A percentile compares a stretch with the other conserved stretches of the same genome.
Conservation (phyloP, 306 rosid genomes). For the Aeschynomene evenia region DNA sequence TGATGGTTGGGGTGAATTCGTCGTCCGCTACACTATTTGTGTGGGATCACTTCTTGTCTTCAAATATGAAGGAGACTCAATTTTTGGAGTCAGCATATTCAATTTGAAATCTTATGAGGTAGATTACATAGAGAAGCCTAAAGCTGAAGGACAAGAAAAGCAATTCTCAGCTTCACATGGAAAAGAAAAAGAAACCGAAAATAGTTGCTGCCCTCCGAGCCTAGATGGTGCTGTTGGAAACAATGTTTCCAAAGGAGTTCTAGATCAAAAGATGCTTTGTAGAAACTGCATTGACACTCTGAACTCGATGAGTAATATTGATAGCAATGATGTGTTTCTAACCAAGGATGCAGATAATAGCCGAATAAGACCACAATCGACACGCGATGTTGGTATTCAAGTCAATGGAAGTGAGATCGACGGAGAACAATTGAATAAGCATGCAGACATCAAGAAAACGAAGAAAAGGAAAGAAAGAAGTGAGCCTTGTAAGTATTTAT, state of each 20-base stretch:
- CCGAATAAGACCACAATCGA: not conserved
- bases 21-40: constrained; percentile 1
- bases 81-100: constrained; percentile 2
- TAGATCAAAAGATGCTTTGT: not conserved
- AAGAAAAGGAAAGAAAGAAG: not conserved
- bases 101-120: constrained; percentile 14
- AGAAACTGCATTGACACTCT: not conserved
- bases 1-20: constrained; percentile 16
- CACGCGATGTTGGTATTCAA: not conserved
- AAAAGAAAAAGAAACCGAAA: not conserved
- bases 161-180: not conserved
- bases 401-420: not conserved
- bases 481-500: not conserved
- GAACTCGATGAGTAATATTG: not conserved
- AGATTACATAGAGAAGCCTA: not conserved
- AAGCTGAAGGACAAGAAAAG: not conserved
- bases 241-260: not conserved
- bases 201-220: not conserved
- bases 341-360: not conserved
- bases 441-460: not conserved
- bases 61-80: constrained; percentile 18
- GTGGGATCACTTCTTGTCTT: constrained; percentile 19
- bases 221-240: not conserved
- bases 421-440: not conserved
- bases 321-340: not conserved